Evolutionary conservation across 257 asterid genomes (phyloP).

Genomic region (Fraxinus americana): DNA sequence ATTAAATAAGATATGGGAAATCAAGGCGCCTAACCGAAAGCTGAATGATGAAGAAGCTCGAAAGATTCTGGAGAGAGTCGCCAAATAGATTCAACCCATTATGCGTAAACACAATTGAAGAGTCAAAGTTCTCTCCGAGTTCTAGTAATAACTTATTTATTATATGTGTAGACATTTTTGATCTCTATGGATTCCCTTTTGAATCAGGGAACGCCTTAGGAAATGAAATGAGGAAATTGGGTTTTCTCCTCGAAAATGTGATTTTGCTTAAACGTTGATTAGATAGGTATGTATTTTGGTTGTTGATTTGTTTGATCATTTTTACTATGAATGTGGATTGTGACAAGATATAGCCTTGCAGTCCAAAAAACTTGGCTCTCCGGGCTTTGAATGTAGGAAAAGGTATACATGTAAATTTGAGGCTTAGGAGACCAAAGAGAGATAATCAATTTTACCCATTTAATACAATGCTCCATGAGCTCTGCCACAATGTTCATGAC

Average conservation of each 20-base stretch:
- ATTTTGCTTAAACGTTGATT: not conserved
- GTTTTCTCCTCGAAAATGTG: not conserved
- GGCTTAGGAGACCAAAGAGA: conserved; percentile 73
- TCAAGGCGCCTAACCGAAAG: conserved; percentile 72
- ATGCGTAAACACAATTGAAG: conserved; percentile 91
- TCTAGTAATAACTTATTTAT: conserved; percentile 46
- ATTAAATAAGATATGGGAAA: conserved; percentile 73
- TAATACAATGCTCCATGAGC: conserved; percentile 94
- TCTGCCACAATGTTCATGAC: conserved; percentile 81
- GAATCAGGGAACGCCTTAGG: not conserved
- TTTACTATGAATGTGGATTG: not conserved
- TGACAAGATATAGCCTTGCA: conserved; percentile 31
- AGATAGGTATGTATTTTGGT: not conserved
- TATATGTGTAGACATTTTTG: not conserved
- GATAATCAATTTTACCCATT: conserved; percentile 76
- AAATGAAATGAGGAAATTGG: not conserved
- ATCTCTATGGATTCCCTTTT: too few species aligned
- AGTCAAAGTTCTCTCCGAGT: conserved; percentile 84
- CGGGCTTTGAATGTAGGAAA: conserved; percentile 82
- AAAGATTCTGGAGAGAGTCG: conserved; percentile 63
- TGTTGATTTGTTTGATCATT: not conserved
- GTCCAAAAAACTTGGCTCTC: conserved; percentile 54
- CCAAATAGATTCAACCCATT: conserved; percentile 88
- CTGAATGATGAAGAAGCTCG: conserved; percentile 66
- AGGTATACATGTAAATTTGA: conserved; percentile 71